phyloP scores from a whole-genome alignment of 1,284 basidiomycete species.

The Hymenochaete sp. region DNA sequence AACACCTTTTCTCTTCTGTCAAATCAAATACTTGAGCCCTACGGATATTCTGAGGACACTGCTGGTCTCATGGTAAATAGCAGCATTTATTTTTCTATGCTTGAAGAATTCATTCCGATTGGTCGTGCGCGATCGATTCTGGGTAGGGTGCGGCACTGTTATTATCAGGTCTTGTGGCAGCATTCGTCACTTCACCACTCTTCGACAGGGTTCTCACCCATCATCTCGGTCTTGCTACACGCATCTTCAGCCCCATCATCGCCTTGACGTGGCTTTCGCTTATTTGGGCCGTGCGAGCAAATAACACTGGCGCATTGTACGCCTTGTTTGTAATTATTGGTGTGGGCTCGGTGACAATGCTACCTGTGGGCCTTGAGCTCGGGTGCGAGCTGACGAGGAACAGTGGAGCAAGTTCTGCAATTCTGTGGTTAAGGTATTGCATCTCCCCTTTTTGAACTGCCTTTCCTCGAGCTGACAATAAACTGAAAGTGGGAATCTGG shows the following conservation, averaged over 20 bases:
- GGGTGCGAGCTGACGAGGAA: constrained; percentile 70
- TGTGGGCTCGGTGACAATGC: constrained; percentile 50
- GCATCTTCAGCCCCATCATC: constrained; percentile 52
- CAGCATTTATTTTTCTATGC: background rate
- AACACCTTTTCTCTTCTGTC: constrained; percentile 54
- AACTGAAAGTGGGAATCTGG: constrained; percentile 47
- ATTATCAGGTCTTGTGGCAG: constrained; percentile 58
- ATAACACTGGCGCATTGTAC: constrained; percentile 53
- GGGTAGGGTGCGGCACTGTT: constrained; percentile 49
- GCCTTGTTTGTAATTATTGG: constrained; percentile 61
- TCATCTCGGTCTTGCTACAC: constrained; percentile 51
- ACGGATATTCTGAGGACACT: constrained; percentile 55
- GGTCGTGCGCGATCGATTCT: background rate
- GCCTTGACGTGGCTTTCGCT: constrained; percentile 58
- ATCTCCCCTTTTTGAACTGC: constrained; percentile 17
- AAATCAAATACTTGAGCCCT: constrained; percentile 58
- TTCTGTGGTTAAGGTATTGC: constrained; percentile 54
- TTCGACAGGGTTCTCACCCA: constrained; percentile 72
- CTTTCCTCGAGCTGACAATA: background rate
- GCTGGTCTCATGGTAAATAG: constrained; percentile 46
- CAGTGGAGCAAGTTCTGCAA: constrained; percentile 62
- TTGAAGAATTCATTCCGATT: background rate
- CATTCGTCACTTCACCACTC: constrained; percentile 57
- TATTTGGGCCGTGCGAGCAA: constrained; percentile 65
- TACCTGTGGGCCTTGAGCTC: constrained; percentile 68